A percentile compares a stretch with the other conserved stretches of the same genome.
Evolutionary conservation across 768 basidiomycete genomes (phyloP).

Genomic region (Mycena floridula): DNA sequence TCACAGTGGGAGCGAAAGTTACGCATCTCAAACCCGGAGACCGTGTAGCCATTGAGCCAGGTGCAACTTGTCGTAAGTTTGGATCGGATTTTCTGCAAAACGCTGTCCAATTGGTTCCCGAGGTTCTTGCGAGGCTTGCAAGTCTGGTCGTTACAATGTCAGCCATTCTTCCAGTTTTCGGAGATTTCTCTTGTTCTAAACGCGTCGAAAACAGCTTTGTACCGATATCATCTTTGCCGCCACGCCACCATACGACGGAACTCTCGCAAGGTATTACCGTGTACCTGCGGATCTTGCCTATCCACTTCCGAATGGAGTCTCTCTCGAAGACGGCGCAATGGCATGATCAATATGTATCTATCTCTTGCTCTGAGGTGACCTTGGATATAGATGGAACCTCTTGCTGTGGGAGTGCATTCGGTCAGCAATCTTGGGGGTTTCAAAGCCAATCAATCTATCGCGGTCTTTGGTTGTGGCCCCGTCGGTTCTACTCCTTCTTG

Average conservation of each 20-base stretch:
- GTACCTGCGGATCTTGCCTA: slow-evolving; percentile 84
- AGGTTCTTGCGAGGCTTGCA: slow-evolving; percentile 70
- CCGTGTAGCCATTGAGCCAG: slow-evolving; percentile 89
- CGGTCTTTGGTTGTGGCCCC: slow-evolving; percentile 87
- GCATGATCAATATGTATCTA: slow-evolving; percentile 27
- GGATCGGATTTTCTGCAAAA: slow-evolving; percentile 1
- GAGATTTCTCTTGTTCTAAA: slow-evolving; percentile 2
- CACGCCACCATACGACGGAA: slow-evolving; percentile 91
- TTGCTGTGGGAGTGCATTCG: slow-evolving; percentile 89
- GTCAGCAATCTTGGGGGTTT: slow-evolving; percentile 72
- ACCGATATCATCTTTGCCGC: slow-evolving; percentile 85
- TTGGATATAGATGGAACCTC: slow-evolving; percentile 77
- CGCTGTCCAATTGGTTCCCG: background rate
- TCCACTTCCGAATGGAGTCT: slow-evolving; percentile 73
- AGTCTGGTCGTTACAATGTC: slow-evolving; percentile 79
- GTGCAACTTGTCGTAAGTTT: slow-evolving; percentile 65
- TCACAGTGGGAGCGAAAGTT: slow-evolving; percentile 67
- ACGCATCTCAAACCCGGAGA: slow-evolving; percentile 77
- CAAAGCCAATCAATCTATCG: slow-evolving; percentile 68
- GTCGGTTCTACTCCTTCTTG: slow-evolving; percentile 58
- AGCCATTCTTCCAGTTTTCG: slow-evolving; percentile 9
- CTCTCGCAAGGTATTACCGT: slow-evolving; percentile 79
- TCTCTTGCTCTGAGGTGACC: background rate
- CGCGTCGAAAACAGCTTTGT: slow-evolving; percentile 53
- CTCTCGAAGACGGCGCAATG: slow-evolving; percentile 94